Evolutionary conservation across 2,329 filamentous ascomycete species (phyloP).

Genomic region (Trichoderma endophyticum): DNA sequence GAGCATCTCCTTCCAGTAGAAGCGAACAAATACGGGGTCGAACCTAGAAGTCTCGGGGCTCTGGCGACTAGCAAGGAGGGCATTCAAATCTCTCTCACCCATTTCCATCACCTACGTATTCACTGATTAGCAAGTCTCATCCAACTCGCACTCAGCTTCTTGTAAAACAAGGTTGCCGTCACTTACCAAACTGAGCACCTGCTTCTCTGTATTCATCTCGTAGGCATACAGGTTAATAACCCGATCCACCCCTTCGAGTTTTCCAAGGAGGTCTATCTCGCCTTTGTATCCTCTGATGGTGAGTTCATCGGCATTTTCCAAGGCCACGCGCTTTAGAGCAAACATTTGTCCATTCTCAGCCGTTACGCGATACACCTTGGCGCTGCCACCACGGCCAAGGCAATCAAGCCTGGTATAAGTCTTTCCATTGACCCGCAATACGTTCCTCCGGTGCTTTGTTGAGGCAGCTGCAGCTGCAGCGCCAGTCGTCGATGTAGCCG

Average conservation of each 20-base stretch:
- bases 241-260: constrained; percentile 77
- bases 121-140: background rate
- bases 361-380: constrained; percentile 93
- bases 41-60: constrained; percentile 72
- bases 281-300: constrained; percentile 87
- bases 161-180: background rate
- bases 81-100: constrained; percentile 89
- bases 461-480: constrained; percentile 75
- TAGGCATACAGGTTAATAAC: constrained; percentile 90
- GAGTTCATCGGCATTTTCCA: constrained; percentile 82
- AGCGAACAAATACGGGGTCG: constrained; percentile 88
- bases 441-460: constrained; percentile 71
- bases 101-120: constrained; percentile 81
- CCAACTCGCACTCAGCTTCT: background rate
- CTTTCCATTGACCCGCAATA: constrained; percentile 86
- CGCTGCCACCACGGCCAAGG: constrained; percentile 87
- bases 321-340: constrained; percentile 85
- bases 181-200: constrained; percentile 78
- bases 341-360: constrained; percentile 96
- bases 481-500: constrained; percentile 79
- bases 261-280: constrained; percentile 87
- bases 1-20: constrained; percentile 99
- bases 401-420: constrained; percentile 86
- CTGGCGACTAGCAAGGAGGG: constrained; percentile 70
- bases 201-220: constrained; percentile 90